Percentiles rank a stretch among this genome's conserved stretches.
These are phyloP conservation scores for Eimeria tenella DNA, from an alignment of 169 alveolate species.

Conservation along the genomic window DNA sequence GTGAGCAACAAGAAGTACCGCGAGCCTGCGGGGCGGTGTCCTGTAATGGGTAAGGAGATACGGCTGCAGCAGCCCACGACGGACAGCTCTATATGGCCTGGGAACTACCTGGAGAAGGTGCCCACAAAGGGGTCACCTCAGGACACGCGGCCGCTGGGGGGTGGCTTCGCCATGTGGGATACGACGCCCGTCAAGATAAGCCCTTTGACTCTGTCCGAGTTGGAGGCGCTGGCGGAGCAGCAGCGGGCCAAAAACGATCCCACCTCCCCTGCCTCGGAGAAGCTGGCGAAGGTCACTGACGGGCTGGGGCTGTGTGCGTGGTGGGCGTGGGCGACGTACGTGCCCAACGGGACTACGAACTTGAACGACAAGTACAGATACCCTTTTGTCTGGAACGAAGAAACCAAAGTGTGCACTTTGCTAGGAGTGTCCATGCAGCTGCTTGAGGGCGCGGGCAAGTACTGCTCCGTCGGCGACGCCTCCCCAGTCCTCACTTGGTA, in stretches of 20 bases:
- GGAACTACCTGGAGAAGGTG: slow-evolving; percentile 33
- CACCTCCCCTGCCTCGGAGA: neutral
- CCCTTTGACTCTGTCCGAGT: slow-evolving; percentile 36
- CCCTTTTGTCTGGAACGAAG: slow-evolving; percentile 54
- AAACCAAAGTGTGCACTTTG: slow-evolving; percentile 27
- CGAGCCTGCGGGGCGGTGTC: slow-evolving; percentile 73
- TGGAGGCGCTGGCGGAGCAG: slow-evolving; percentile 17
- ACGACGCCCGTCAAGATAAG: slow-evolving; percentile 33
- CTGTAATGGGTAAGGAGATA: slow-evolving; percentile 63
- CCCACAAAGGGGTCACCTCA: slow-evolving; percentile 27
- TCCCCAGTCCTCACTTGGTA: slow-evolving; percentile 57
- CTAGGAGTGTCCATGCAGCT: slow-evolving; percentile 65
- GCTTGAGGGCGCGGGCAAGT: slow-evolving; percentile 64
- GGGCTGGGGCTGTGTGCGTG: slow-evolving; percentile 57
- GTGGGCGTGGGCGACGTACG: slow-evolving; percentile 66
- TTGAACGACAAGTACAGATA: slow-evolving; percentile 28
- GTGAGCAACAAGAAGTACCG: slow-evolving; percentile 16
- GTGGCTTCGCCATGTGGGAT: slow-evolving; percentile 70
- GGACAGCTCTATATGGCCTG: slow-evolving; percentile 45
- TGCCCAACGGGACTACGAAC: neutral
- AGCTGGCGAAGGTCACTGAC: neutral
- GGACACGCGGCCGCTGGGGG: slow-evolving; percentile 72
- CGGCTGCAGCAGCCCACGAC: slow-evolving; percentile 59
- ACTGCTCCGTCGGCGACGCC: slow-evolving; percentile 61
- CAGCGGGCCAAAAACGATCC: neutral